Evolutionary conservation across 2,329 filamentous ascomycete genomes (phyloP), one percentile per base, ranked within the genome.

Genomic region (Claviceps lovelessii): DNA sequence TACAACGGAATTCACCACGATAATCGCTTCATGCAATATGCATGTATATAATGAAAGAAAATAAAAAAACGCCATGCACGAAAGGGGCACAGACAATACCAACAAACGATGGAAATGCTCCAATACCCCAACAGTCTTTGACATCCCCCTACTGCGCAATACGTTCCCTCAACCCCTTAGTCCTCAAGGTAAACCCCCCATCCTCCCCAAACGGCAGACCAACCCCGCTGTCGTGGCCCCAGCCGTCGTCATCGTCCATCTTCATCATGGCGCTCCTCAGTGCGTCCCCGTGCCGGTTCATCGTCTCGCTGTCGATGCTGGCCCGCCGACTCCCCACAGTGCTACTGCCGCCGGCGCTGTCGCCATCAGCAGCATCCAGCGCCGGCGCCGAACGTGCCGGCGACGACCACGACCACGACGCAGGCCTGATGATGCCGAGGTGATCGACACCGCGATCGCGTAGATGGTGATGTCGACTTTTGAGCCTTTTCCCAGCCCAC

Each of bases 101-200:
- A 23, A 23, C 23, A 23, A 23, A 23, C 23, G 23, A 23, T 23
- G 23, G 23, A 2, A 23, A 23, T 23, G 23, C 23, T 23, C 23
- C 23, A 23, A 23, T 23, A 23, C 23, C 23, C 23, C 23, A 23
- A 23, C 23, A 23, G 23, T 23, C 23, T 23, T 23, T 23, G 23
- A 23, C 23, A 23, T 23, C 23, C 23, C 13, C 15, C 48, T 41
- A 58, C 42, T 54, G 29, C 6, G 57, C 59, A 8, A 63, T 54
- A 17, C 76, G 72, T 65, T 81, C 78, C 45, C 78, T 70, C 61
- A 81, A 56, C 0, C 78, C 79, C 62, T 80, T 81, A 0, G 79
- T 81, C 55, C 79, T 65, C 39, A 81, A 59, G 5, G 76, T 78
- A 52, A 81, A 68, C 60, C 72, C 77, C 3, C 68, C 64, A 49